Base-by-base conservation (phyloP, 169 alveolate genomes). In the Cryptosporidium andersoni region DNA sequence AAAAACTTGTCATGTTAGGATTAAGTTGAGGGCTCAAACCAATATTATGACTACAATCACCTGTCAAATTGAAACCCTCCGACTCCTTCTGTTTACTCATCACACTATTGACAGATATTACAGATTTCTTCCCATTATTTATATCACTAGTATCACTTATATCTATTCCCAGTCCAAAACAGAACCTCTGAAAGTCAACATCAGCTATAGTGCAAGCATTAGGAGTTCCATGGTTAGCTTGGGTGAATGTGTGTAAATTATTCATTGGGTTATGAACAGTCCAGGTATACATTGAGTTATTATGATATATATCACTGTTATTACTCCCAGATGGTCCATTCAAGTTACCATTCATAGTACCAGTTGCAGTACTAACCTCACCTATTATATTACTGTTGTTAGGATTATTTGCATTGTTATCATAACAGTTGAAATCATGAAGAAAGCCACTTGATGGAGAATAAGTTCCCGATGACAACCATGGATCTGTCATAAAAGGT, bases 381-480 rank as follows among this genome's bases (percentile, higher is more conserved):
- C 68, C 43, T 34, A 37, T 34, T 34, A 74, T 74, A 42, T 74
- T 74, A 36, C 45, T 58, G 37, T 36, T 25, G 66, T 67, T 74
- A 6, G 5, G 37, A 43, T 40, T 58, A 60, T 58, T 74, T 34
- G 39, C 37, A 25, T 14, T 43, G 53, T 66, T 66, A 14, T 74
- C 85, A 48, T 74, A 74, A 1, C 64, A 49, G 7, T 53, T 43
- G 45, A 74, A 74, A 51, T 74, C 85, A 74, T 74, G 85, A 2
- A 74, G n/a, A 60, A 74, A 74, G 14, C 67, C 85, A 60, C 47
- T 74, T 16, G 85, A 25, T 4, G 85, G 85, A 16, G 85, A 74
- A 74, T 74, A 74, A n/a, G 74, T 68, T 1, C 85, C 48, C 40
- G 82, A 51, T n/a, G 85, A 74, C 74, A 74, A 55, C 85, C 85